A percentile compares a stretch with the other conserved stretches of the same genome.
phyloP scores from a whole-genome alignment of 345 rosid genomes.

The Acer campestre region DNA sequence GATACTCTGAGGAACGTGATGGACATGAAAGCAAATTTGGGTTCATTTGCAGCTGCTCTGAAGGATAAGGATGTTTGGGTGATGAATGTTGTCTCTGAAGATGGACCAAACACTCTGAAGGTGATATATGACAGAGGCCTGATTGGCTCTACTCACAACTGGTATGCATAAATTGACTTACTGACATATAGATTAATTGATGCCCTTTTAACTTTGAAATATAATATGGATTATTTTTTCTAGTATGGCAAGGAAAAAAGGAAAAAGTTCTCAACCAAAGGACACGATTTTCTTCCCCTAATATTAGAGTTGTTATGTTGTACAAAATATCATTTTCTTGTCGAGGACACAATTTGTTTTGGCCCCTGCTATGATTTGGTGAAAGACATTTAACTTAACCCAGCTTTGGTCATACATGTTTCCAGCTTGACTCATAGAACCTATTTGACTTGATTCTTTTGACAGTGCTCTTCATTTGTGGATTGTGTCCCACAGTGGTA shows the following conservation, averaged over 20 bases:
- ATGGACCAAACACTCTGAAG: constrained; percentile 84
- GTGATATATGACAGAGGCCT: constrained; percentile 85
- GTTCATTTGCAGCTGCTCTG: constrained; percentile 95
- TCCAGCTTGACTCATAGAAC: neutral
- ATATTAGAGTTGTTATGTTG: neutral
- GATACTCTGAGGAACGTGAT: constrained; percentile 82
- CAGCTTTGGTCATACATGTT: neutral
- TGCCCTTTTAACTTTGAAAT: constrained; percentile 3
- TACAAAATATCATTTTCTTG: neutral
- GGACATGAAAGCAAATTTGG: constrained; percentile 97
- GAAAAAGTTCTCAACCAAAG: neutral
- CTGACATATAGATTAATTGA: neutral
- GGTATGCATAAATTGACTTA: constrained; percentile 45
- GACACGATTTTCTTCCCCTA: neutral
- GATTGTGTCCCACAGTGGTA: neutral
- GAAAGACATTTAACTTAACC: neutral
- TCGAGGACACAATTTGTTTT: neutral
- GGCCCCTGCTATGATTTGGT: neutral
- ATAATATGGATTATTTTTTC: neutral
- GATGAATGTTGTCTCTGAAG: constrained; percentile 80
- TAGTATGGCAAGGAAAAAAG: neutral
- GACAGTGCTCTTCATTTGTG: neutral
- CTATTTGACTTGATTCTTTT: neutral
- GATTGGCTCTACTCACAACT: constrained; percentile 76
- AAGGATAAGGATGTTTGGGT: constrained; percentile 88